Evolutionary conservation across 1,284 basidiomycete genomes (phyloP), one percentile per base, ranked within the genome.

Genomic region (Heimioporus retisporus): DNA sequence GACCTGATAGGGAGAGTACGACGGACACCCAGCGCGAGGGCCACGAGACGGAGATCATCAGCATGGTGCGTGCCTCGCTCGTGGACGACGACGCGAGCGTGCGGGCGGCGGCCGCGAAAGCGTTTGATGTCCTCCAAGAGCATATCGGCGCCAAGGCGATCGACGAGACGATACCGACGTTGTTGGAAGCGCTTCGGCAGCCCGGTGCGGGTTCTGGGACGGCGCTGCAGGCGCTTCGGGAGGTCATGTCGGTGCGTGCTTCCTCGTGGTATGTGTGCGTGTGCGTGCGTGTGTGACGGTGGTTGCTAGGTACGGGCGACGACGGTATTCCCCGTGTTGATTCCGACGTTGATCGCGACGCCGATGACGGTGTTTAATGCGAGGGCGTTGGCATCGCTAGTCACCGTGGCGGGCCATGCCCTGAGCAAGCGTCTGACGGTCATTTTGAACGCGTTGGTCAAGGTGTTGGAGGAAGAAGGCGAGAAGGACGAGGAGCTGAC

Each of bases 361-460:
- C 97, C 97, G 0, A 97, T 99, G 88, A 93, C 95, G 4, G 90
- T 93, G 6, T 98, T 98, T 90, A 99, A 99, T 77, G 96, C 95
- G n/a, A 90, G 93, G 23, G 97, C 97, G 6, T 83, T 99, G 16
- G 93, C 92, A 4, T 93, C 96, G 0, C 86, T 99, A 51, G 96
- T 99, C 21, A 94, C 94, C 7, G 97, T 99, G 11, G 97, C 98
- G 50, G 97, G 97, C 13, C 87, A 87, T 58, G 95, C 97, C 0
- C 84, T 99, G 68, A 97, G 94, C 83, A 90, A 90, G 74, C 89
- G 96, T 28, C 79, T 98, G 65, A 92, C 88, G 13, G 85, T 90
- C 48, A 93, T 97, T 40, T 81, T 98, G 66, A 89, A 82, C 63
- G 88, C 96, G 1, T 82, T 97, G 23, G 90, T 95, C 65, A 90